phyloP scores from a whole-genome alignment of 805 yeast species.

The Blastobotrys chiropterorum region DNA sequence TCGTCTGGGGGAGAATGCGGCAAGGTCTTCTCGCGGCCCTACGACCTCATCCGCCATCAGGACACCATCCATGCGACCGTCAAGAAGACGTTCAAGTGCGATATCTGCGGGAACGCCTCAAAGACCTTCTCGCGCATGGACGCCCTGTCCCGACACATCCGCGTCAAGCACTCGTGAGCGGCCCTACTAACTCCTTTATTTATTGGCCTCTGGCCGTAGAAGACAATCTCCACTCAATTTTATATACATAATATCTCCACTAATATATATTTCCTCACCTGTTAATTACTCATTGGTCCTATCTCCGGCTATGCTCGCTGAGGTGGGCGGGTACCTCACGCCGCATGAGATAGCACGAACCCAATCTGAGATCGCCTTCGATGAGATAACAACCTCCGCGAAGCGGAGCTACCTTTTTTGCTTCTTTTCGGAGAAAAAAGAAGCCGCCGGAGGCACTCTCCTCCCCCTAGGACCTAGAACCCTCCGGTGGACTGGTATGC shows the following conservation, averaged over 20 bases:
- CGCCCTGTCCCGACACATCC: slow-evolving; percentile 87
- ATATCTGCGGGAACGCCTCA: slow-evolving; percentile 70
- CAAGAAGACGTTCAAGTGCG: slow-evolving; percentile 80
- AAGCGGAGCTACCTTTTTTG: too few relatives aligned
- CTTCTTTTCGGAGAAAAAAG: too few relatives aligned
- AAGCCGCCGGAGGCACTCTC: too few relatives aligned
- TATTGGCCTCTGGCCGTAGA: not conserved
- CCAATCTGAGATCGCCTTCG: too few relatives aligned
- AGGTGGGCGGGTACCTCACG: too few relatives aligned
- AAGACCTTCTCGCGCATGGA: slow-evolving; percentile 91
- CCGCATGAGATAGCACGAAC: too few relatives aligned
- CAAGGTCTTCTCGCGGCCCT: slow-evolving; percentile 86
- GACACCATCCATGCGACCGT: slow-evolving; percentile 91
- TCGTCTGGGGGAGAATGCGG: slow-evolving; percentile 58
- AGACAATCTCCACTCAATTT: not conserved
- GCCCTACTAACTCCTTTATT: not conserved
- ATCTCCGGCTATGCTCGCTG: not conserved
- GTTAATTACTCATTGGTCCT: not conserved
- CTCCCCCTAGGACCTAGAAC: too few relatives aligned
- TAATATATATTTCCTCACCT: not conserved
- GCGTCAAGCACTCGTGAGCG: slow-evolving; percentile 60
- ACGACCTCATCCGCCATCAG: slow-evolving; percentile 91
- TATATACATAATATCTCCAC: not conserved
- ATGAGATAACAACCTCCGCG: too few relatives aligned
- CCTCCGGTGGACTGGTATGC: too few relatives aligned